Evolutionary conservation across 805 yeast genomes (phyloP), one percentile per base, ranked within the genome.

Genomic region (Barnettozyma pratensis): DNA sequence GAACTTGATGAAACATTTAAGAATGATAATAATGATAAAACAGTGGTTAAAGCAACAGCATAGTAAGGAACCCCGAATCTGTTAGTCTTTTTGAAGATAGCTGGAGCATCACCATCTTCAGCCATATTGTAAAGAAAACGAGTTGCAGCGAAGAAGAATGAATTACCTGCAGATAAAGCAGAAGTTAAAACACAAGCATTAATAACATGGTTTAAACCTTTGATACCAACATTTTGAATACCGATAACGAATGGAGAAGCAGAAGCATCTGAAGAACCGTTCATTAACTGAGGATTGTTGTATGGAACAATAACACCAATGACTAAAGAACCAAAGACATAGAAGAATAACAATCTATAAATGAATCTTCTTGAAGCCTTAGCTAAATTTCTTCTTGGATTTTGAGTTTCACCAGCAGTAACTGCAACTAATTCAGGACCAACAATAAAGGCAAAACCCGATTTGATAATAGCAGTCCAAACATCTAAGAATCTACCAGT

Each of bases 231-330:
- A 54, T 74, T 74, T 54, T 77, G 77, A 59, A 88, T 83, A 47
- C 96, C 96, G 61, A 87, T 82, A 47, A 87, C 91, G 61, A 87
- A 87, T 29, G 96, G 96, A 27, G 94, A 85, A 9, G 79, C 69
- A 30, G 79, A 75, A 5, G 82, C 91, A 44, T 86, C 85, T 0
- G 85, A 77, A 29, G 77, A 72, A 40, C 78, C 76, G 11, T 57
- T 63, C 4, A 70, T 62, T 52, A 85, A 70, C 31, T 65, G 65
- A 4, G 80, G 74, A 53, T 84, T 86, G 55, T 80, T 75, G 58
- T 73, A 79, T 10, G 87, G 79, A 46, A 84, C 76, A 27, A 85
- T 73, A 54, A 83, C 75, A 41, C 91, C 90, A 54, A 85, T 84
- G 48, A 79, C 79, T 10, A 85, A 66, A 5, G 87, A 76, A 26